phyloP scores from a whole-genome alignment of 495 filamentous ascomycete species.

The Aspergillus bridgeri region DNA sequence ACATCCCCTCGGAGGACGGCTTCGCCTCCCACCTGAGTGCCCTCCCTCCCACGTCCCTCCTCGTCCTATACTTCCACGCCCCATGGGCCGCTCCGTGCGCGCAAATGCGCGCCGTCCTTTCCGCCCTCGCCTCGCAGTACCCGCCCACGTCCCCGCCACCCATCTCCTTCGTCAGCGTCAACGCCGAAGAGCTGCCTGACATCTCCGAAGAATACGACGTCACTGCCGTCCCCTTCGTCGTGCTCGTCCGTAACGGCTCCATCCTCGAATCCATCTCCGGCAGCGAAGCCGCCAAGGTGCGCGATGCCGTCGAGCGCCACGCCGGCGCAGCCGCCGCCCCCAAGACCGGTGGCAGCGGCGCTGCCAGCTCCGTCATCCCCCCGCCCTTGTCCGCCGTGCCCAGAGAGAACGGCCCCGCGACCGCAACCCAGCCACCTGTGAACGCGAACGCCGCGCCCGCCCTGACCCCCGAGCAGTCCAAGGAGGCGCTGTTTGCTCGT shows the following conservation, averaged over 20 bases:
- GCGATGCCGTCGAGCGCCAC: slow-evolving; percentile 77
- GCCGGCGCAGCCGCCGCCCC: slow-evolving; percentile 41
- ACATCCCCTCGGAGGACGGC: slow-evolving; percentile 64
- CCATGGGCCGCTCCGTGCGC: slow-evolving; percentile 96
- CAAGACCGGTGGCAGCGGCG: slow-evolving; percentile 12
- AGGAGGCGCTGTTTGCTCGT: slow-evolving; percentile 75
- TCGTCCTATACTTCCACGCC: slow-evolving; percentile 89
- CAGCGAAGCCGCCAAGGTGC: slow-evolving; percentile 78
- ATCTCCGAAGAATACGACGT: slow-evolving; percentile 88
- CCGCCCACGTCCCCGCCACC: slow-evolving; percentile 58
- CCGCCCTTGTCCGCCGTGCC: slow-evolving; percentile 48
- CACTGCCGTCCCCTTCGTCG: slow-evolving; percentile 86
- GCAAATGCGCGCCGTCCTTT: slow-evolving; percentile 86
- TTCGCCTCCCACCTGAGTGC: slow-evolving; percentile 64
- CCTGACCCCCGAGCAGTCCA: slow-evolving; percentile 52
- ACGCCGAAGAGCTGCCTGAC: slow-evolving; percentile 86
- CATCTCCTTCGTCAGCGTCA: slow-evolving; percentile 79
- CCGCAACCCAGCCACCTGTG: slow-evolving; percentile 38
- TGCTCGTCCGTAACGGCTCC: slow-evolving; percentile 66
- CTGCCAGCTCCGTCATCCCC: slow-evolving; percentile 44
- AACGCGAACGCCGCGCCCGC: slow-evolving; percentile 29
- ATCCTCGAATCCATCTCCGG: slow-evolving; percentile 80
- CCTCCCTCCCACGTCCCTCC: slow-evolving; percentile 62
- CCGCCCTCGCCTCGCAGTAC: slow-evolving; percentile 79
- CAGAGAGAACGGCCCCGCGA: slow-evolving; percentile 37